Conservation (phyloP, 768 basidiomycete species). For the Chiua virens region DNA sequence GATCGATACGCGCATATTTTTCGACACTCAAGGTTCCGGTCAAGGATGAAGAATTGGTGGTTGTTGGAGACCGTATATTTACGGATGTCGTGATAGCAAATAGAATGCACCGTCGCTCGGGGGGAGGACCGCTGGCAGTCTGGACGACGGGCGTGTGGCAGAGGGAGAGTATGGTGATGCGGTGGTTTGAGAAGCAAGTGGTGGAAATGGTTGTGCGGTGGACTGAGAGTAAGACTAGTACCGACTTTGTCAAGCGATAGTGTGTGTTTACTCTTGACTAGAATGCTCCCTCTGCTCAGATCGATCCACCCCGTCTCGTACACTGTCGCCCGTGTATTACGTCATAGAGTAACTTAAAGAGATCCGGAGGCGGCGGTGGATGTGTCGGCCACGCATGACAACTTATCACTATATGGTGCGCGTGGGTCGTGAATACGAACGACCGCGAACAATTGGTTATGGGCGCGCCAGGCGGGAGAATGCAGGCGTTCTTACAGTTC, state of each 20-base stretch:
- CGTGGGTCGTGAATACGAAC: no score
- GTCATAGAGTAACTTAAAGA: no score
- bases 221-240: no score
- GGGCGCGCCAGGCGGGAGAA: no score
- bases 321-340: no score
- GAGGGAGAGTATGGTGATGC: slow-evolving; percentile 59
- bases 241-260: no score
- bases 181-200: slow-evolving; percentile 56
- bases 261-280: background rate
- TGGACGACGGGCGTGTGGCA: slow-evolving; percentile 75
- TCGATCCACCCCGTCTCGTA: no score
- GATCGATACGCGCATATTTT: slow-evolving; percentile 75
- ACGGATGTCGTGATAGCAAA: slow-evolving; percentile 90
- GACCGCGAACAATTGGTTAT: no score
- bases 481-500: no score
- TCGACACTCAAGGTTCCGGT: slow-evolving; percentile 55
- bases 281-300: background rate
- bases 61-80: slow-evolving; percentile 91
- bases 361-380: no score
- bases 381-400: no score
- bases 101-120: slow-evolving; percentile 49
- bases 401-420: no score
- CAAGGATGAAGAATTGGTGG: slow-evolving; percentile 61
- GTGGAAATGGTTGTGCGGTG: slow-evolving; percentile 38
- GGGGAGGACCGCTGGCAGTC: slow-evolving; percentile 56